Conservation (phyloP, 345 rosid genomes). For the Salix arbutifolia region DNA sequence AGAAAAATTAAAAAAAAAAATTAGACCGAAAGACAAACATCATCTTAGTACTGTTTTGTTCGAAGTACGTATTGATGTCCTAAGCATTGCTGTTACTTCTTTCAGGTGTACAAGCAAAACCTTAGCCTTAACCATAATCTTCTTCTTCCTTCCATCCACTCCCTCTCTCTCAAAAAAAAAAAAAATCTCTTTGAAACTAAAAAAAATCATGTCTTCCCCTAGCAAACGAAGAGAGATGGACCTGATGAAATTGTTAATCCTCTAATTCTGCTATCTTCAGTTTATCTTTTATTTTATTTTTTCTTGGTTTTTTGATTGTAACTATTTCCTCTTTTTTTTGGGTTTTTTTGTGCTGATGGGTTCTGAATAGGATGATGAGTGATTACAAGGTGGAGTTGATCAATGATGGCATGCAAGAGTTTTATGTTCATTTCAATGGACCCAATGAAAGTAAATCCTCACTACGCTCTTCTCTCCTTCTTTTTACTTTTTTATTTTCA, state of each 20-base stretch:
- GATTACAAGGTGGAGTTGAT: slow-evolving; percentile 67
- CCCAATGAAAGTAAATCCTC: slow-evolving; percentile 56
- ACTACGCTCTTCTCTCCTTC: background rate
- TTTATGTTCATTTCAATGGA: slow-evolving; percentile 62
- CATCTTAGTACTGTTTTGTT: background rate
- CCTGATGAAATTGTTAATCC: slow-evolving; percentile 60
- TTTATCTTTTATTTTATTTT: background rate
- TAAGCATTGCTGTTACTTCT: background rate
- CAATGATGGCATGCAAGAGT: slow-evolving; percentile 60
- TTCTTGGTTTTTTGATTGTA: background rate
- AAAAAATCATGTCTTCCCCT: slow-evolving; percentile 57
- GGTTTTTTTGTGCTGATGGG: background rate
- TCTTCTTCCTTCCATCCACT: background rate
- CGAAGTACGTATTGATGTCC: background rate
- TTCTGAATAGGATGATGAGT: slow-evolving; percentile 62
- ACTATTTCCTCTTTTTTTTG: background rate
- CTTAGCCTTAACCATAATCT: background rate
- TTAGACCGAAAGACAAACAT: background rate
- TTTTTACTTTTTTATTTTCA: background rate
- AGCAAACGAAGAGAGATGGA: slow-evolving; percentile 81
- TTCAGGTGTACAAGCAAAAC: slow-evolving; percentile 12
- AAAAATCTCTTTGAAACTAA: background rate
- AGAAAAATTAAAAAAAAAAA: background rate
- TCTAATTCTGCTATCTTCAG: background rate
- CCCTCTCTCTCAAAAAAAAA: background rate